phyloP scores from a whole-genome alignment of 257 asterid genomes.

The Thymus quinquecostatus region DNA sequence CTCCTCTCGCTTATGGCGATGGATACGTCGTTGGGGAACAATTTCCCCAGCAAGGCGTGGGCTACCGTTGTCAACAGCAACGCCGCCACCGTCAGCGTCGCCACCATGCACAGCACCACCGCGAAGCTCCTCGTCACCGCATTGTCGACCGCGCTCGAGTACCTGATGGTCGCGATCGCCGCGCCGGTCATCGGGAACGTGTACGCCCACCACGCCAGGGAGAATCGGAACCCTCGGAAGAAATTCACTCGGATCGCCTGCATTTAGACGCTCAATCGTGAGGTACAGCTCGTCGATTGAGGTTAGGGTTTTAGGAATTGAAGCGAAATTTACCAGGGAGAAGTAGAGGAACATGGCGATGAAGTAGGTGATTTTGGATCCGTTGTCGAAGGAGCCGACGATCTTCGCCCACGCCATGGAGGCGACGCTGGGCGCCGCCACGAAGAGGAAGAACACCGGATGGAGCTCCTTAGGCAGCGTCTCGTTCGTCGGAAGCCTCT shows the following conservation, averaged over 20 bases:
- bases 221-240: constrained; percentile 87
- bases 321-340: constrained; percentile 56
- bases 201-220: constrained; percentile 96
- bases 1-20: constrained; percentile 70
- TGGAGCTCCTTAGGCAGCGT: constrained; percentile 93
- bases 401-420: constrained; percentile 96
- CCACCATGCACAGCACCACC: constrained; percentile 47
- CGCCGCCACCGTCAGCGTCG: constrained; percentile 62
- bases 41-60: constrained; percentile 63
- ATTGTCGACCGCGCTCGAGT: constrained; percentile 56
- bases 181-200: constrained; percentile 95
- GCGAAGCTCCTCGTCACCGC: constrained; percentile 47
- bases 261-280: not conserved
- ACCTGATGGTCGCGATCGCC: constrained; percentile 72
- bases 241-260: constrained; percentile 88
- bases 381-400: constrained; percentile 74
- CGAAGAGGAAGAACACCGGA: constrained; percentile 89
- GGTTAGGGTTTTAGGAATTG: no score
- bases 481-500: constrained; percentile 91
- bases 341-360: constrained; percentile 86
- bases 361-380: constrained; percentile 75
- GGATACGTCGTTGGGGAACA: constrained; percentile 80
- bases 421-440: constrained; percentile 93
- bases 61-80: constrained; percentile 63
- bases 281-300: not conserved